phyloP scores from a whole-genome alignment of 208 protist species.

The Zelonia costaricensis region DNA sequence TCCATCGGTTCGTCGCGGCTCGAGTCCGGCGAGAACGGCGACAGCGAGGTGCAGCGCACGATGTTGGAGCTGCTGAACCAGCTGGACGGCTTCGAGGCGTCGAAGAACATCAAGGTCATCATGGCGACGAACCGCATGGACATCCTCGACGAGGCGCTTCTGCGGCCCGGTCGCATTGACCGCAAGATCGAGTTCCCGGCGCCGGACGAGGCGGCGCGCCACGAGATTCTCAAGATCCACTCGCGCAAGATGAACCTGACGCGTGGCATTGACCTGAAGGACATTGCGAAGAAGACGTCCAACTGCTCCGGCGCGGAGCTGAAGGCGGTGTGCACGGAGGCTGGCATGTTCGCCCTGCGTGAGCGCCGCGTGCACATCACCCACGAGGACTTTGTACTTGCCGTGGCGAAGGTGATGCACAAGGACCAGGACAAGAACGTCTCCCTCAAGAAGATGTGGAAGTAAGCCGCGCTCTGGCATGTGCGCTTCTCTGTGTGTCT shows the following conservation, averaged over 20 bases:
- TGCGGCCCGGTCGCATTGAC: slow-evolving; percentile 99
- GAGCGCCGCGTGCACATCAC: slow-evolving; percentile 99
- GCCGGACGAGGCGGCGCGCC: slow-evolving; percentile 88
- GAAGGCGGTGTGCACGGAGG: slow-evolving; percentile 96
- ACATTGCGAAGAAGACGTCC: slow-evolving; percentile 96
- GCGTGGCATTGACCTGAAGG: slow-evolving; percentile 98
- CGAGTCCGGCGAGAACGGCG: slow-evolving; percentile 88
- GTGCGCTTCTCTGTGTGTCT: too few species aligned
- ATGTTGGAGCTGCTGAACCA: slow-evolving; percentile 99
- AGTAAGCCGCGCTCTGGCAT: too few species aligned
- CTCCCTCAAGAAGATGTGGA: slow-evolving; percentile 98
- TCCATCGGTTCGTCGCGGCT: slow-evolving; percentile 96
- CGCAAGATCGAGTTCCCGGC: slow-evolving; percentile 99
- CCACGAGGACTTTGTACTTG: slow-evolving; percentile 99
- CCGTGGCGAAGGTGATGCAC: slow-evolving; percentile 99
- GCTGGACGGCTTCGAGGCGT: slow-evolving; percentile 99
- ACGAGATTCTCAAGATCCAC: slow-evolving; percentile 99
- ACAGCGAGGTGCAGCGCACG: slow-evolving; percentile 99
- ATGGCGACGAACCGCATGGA: slow-evolving; percentile 99
- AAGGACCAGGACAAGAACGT: slow-evolving; percentile 98
- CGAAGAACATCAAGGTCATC: slow-evolving; percentile 99
- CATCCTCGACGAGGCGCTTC: slow-evolving; percentile 99
- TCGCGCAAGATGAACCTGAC: slow-evolving; percentile 99
- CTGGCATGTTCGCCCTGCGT: slow-evolving; percentile 99
- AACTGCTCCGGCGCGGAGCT: slow-evolving; percentile 99